A percentile compares a stretch with the other conserved stretches of the same genome.
Conservation (phyloP, 2,329 filamentous ascomycete species). For the Penicillium sp. region DNA sequence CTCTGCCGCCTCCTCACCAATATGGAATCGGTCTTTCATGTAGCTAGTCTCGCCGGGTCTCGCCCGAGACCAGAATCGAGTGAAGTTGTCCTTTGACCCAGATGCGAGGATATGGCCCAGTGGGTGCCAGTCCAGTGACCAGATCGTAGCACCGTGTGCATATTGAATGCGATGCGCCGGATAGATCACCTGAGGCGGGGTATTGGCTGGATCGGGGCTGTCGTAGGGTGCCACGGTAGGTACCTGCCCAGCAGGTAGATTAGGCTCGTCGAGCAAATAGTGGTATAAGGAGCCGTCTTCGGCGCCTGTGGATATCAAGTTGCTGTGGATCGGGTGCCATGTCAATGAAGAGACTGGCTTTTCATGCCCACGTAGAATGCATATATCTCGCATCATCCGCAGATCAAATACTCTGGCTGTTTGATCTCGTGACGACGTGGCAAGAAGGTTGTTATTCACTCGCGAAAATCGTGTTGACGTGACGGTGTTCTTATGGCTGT, state of each 20-base stretch:
- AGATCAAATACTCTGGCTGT: conserved; percentile 91
- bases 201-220: conserved; percentile 69
- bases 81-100: conserved; percentile 93
- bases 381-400: conserved; percentile 96
- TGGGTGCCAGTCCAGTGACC: conserved; percentile 97
- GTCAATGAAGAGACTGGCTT: conserved; percentile 90
- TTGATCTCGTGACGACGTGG: conserved; percentile 88
- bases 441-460: conserved; percentile 75
- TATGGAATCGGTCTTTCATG: conserved; percentile 88
- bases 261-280: conserved; percentile 93
- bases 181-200: conserved; percentile 83
- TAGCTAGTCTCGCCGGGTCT: conserved; percentile 82
- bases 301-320: conserved; percentile 83
- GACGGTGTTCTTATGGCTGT: conserved; percentile 96
- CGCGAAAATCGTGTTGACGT: conserved; percentile 89
- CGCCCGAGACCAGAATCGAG: conserved; percentile 90
- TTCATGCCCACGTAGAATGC: conserved; percentile 86
- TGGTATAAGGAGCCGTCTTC: conserved; percentile 86
- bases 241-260: conserved; percentile 69
- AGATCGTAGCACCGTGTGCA: conserved; percentile 92
- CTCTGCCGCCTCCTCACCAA: conserved; percentile 88
- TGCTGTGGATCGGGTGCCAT: conserved; percentile 91
- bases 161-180: conserved; percentile 82
- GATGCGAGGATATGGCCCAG: conserved; percentile 92
- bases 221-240: conserved; percentile 79